Conservation (phyloP, 2,329 filamentous ascomycete genomes). For the Penicillium paneum region DNA sequence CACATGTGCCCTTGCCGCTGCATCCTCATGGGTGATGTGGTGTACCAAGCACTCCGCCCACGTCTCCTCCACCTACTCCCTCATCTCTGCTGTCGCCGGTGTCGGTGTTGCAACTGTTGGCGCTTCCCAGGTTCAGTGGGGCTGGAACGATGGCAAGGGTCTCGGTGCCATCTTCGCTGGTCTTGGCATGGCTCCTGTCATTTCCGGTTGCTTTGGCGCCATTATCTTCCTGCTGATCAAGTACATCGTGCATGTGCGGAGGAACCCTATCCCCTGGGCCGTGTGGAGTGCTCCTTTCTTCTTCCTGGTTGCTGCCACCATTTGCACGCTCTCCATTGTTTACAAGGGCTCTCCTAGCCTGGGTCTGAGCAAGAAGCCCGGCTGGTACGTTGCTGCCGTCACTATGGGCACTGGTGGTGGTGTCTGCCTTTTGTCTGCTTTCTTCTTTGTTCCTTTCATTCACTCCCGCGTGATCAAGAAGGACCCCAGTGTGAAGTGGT, state of each 20-base stretch:
- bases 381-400: constrained; percentile 64
- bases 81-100: constrained; percentile 66
- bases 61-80: constrained; percentile 69
- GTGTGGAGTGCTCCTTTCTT: constrained; percentile 71
- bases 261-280: constrained; percentile 68
- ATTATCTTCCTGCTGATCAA: constrained; percentile 73
- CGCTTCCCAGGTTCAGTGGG: constrained; percentile 62
- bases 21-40: constrained; percentile 71
- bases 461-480: constrained; percentile 66
- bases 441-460: constrained; percentile 73
- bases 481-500: constrained; percentile 64
- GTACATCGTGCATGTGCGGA: constrained; percentile 66
- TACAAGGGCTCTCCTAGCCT: constrained; percentile 76
- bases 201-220: constrained; percentile 63
- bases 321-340: constrained; percentile 74
- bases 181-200: constrained; percentile 64
- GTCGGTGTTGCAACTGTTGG: constrained; percentile 67
- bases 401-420: constrained; percentile 63
- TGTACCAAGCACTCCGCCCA: constrained; percentile 70
- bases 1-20: constrained; percentile 32
- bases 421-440: constrained; percentile 55
- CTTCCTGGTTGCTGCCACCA: constrained; percentile 70
- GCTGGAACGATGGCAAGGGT: constrained; percentile 65
- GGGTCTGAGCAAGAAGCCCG: constrained; percentile 58
- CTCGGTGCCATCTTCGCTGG: constrained; percentile 67